A percentile compares a stretch with the other conserved stretches of the same genome.
Conservation (phyloP, 2,329 filamentous ascomycete species). For the Hymenoscyphus repandus region DNA sequence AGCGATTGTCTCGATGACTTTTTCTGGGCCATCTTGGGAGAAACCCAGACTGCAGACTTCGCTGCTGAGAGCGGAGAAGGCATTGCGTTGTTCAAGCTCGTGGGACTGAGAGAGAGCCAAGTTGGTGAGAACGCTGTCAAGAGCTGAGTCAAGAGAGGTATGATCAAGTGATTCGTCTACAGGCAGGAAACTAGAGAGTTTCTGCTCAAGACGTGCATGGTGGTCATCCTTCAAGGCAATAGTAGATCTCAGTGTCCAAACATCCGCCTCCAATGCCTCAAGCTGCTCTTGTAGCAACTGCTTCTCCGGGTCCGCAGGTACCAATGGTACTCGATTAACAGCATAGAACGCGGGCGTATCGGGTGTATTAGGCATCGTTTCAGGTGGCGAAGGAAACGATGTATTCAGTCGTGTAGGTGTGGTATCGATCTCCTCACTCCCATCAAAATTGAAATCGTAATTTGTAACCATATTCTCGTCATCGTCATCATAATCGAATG, state of each 20-base stretch:
- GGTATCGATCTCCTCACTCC: slow-evolving; percentile 25
- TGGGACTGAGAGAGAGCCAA: slow-evolving; percentile 29
- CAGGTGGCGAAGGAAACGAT: slow-evolving; percentile 30
- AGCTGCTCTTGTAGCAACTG: slow-evolving; percentile 23
- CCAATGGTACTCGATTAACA: slow-evolving; percentile 18
- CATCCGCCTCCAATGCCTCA: slow-evolving; percentile 20
- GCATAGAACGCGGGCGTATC: slow-evolving; percentile 15
- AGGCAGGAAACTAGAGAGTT: slow-evolving; percentile 26
- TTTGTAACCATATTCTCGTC: slow-evolving; percentile 31
- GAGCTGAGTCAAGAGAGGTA: slow-evolving; percentile 25
- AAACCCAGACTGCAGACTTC: slow-evolving; percentile 49
- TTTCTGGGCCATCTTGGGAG: slow-evolving; percentile 36
- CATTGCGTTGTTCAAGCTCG: slow-evolving; percentile 35
- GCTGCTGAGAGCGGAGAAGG: slow-evolving; percentile 42
- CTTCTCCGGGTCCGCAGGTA: slow-evolving; percentile 23
- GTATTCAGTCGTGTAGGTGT: slow-evolving; percentile 26
- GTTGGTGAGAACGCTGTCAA: slow-evolving; percentile 29
- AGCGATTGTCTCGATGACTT: slow-evolving; percentile 39
- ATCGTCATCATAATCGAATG: slow-evolving; percentile 30
- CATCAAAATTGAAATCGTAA: slow-evolving; percentile 15
- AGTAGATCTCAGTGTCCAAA: slow-evolving; percentile 21
- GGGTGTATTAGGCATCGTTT: slow-evolving; percentile 28
- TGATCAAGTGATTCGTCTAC: slow-evolving; percentile 21
- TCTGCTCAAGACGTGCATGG: slow-evolving; percentile 23
- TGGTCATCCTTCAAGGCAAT: slow-evolving; percentile 26